phyloP scores from a whole-genome alignment of 2,329 filamentous ascomycete genomes.

The Pezicula rhizophila region DNA sequence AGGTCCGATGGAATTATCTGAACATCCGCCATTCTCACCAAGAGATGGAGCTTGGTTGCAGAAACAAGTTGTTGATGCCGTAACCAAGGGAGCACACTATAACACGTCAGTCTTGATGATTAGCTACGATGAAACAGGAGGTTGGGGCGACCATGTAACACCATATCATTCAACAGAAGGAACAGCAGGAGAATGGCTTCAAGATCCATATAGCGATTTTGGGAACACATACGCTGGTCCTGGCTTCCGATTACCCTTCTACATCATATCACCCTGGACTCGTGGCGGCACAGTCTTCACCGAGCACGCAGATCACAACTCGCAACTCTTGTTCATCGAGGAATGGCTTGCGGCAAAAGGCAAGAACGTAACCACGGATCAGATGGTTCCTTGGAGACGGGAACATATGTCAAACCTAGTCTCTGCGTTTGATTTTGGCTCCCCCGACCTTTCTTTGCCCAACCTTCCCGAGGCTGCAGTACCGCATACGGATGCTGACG shows the following conservation, averaged over 20 bases:
- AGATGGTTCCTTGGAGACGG: constrained; percentile 41
- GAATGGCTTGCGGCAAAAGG: constrained; percentile 41
- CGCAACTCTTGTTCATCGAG: constrained; percentile 48
- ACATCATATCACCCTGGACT: constrained; percentile 50
- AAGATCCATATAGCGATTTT: constrained; percentile 36
- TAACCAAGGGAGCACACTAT: constrained; percentile 43
- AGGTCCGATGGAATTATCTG: constrained; percentile 42
- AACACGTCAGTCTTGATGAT: constrained; percentile 40
- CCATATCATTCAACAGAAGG: constrained; percentile 44
- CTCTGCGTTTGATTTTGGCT: constrained; percentile 38
- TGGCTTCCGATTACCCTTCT: constrained; percentile 45
- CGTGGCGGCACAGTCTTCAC: constrained; percentile 46
- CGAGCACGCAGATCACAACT: constrained; percentile 48
- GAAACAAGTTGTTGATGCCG: constrained; percentile 43
- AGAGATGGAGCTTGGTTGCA: constrained; percentile 50
- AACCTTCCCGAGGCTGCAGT: constrained; percentile 35
- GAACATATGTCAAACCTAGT: constrained; percentile 42
- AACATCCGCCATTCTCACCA: constrained; percentile 47
- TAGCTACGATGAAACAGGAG: constrained; percentile 47
- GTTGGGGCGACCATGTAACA: constrained; percentile 49
- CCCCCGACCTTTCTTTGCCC: constrained; percentile 44
- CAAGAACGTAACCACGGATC: constrained; percentile 30
- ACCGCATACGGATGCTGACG: constrained; percentile 35
- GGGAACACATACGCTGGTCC: constrained; percentile 37
- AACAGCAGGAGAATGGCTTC: constrained; percentile 45